Evolutionary conservation across 768 basidiomycete genomes (phyloP), one percentile per base, ranked within the genome.

Genomic region (Tylopilus rubrobrunneus): DNA sequence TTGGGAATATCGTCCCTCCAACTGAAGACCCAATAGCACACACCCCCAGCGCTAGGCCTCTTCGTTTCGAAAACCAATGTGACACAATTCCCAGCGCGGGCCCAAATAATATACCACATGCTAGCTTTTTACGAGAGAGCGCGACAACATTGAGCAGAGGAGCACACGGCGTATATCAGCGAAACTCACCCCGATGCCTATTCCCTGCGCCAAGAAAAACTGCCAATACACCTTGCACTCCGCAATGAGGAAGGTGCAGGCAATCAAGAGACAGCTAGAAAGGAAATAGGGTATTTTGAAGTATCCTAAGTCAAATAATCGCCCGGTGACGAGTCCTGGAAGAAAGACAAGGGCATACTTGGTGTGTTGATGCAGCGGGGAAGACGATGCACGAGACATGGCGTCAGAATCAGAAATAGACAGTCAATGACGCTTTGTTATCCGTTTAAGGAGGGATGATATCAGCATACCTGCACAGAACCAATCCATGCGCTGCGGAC

Each of bases 171-270:
- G 23, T 8, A 17, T 10, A 19, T 23, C 7, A 33, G 15, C 5
- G 0, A 21, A 5, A 70, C 84, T 55, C 53, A 87, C 82, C 21
- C 89, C 89, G 12, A 83, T 68, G 0, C 77, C 78, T 36, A 90
- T 60, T 0, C 89, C 89, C 65, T 91, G 89, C 55, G 81, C 88
- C 1, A 91, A 75, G 23, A 91, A 61, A 59, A 90, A 86, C 7
- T 91, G 86, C 89, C 89, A 91, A 61, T 84, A 91, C 52, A 76
- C 55, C 11, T 71, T 85, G 62, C 89, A 91, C 71, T 90, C 74
- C 0, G 86, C 86, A 7, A 78, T 72, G n/a, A 91, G 72, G 60
- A 90, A 81, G 0, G 83, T 85, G 29, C 80, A 75, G 0, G 69
- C 55, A 4, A 91, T 69, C 7, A 88, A 66, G 17, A 82, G 42